Evolutionary conservation across 495 filamentous ascomycete genomes (phyloP), one percentile per base, ranked within the genome.

Genomic region (Amniculicola lignicola): DNA sequence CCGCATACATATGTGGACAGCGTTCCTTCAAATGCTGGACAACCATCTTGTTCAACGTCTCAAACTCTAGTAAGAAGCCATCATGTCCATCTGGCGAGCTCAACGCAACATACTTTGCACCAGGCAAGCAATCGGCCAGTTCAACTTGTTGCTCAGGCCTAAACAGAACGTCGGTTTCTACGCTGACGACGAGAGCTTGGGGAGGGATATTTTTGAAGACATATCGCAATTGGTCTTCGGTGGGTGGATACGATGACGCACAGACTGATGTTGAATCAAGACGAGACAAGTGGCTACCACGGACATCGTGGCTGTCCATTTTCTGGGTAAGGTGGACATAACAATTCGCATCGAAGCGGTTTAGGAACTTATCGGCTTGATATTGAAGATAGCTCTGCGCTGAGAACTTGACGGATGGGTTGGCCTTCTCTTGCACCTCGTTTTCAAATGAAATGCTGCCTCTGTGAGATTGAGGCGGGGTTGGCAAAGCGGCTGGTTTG

Each of bases 271-370:
- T n/a, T n/a, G n/a, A n/a, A n/a, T n/a, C n/a, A n/a, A n/a, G n/a
- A n/a, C n/a, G n/a, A n/a, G n/a, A n/a, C n/a, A n/a, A n/a, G 23
- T 15, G 21, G 2, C n/a, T 15, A 15, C 41, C 9, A 27, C 69
- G 54, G 4, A 73, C 56, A 55, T 73, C 71, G 61, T 73, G 71
- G 2, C 63, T 44, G 45, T 73, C 71, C 66, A 73, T 70, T 54
- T 73, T 73, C 41, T 65, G 58, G 3, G 64, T 67, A 38, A 72
- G 60, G 53, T 70, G 68, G 2, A 73, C 49, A 27, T 70, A 73
- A 24, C 71, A 73, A 33, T 73, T 73, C 6, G 69, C 67, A 43
- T 73, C 71, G 52, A 73, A 72, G 6, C 71, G 59, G 29, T 61
- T 51, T 22, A 69, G 58, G 38, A 73, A 73, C 51, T 73, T 73